phyloP scores from a whole-genome alignment of 2,329 filamentous ascomycete genomes.

The Parasarocladium wereldwijsianum region DNA sequence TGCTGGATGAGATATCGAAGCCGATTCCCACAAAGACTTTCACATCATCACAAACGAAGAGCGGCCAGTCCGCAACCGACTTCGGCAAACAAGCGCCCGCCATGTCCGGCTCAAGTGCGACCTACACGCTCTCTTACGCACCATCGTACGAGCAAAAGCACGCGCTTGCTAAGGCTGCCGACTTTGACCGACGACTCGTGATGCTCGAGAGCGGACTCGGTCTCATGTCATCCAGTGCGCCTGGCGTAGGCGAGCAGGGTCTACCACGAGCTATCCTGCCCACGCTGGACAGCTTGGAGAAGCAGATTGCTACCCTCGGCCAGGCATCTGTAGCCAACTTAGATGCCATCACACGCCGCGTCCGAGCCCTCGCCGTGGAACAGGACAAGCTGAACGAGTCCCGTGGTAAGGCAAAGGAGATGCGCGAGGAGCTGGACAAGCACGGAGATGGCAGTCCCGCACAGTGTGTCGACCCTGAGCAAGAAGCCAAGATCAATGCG shows the following conservation, averaged over 20 bases:
- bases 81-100: no score
- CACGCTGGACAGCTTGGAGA: constrained; percentile 65
- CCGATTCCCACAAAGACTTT: no score
- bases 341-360: constrained; percentile 55
- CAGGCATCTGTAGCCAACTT: constrained; percentile 58
- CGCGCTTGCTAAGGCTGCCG: constrained; percentile 64
- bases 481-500: constrained; percentile 76
- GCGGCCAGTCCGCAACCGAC: no score
- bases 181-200: constrained; percentile 72
- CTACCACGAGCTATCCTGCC: constrained; percentile 60
- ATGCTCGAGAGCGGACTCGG: constrained; percentile 72
- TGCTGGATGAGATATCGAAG: constrained; percentile 49
- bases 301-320: constrained; percentile 62
- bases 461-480: constrained; percentile 51
- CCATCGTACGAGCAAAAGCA: constrained; percentile 53
- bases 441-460: constrained; percentile 27
- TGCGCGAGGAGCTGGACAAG: constrained; percentile 42
- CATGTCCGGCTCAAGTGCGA: constrained; percentile 17
- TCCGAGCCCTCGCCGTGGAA: constrained; percentile 56
- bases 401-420: constrained; percentile 44
- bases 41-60: no score
- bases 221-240: constrained; percentile 53
- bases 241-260: constrained; percentile 42
- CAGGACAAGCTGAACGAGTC: constrained; percentile 57
- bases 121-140: constrained; percentile 51